phyloP scores from a whole-genome alignment of 1,284 basidiomycete species.

The Melampsora americana region DNA sequence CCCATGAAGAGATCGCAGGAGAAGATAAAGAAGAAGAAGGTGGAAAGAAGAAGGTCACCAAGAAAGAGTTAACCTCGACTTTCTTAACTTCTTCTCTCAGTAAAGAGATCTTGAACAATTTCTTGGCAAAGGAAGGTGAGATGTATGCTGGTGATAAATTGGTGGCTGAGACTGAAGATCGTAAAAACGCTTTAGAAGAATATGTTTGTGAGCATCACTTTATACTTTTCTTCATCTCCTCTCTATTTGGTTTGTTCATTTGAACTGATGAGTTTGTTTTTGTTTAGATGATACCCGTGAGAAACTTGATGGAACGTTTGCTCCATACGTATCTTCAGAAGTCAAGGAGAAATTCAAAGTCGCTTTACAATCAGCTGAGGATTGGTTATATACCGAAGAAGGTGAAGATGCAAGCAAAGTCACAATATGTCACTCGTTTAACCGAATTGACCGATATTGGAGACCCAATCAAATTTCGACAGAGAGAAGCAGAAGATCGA shows the following conservation, averaged over 20 bases:
- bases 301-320: constrained; percentile 83
- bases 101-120: constrained; percentile 62
- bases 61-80: constrained; percentile 75
- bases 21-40: constrained; percentile 58
- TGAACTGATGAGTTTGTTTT: neutral
- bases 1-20: constrained; percentile 65
- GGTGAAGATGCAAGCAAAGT: constrained; percentile 91
- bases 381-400: constrained; percentile 92
- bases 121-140: constrained; percentile 73
- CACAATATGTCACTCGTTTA: constrained; percentile 74
- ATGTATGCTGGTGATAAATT: constrained; percentile 88
- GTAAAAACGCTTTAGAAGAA: constrained; percentile 94
- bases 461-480: constrained; percentile 76
- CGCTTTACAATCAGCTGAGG: constrained; percentile 72
- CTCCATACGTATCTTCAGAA: constrained; percentile 65
- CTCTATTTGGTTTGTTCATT: neutral
- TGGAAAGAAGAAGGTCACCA: constrained; percentile 65
- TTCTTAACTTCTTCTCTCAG: constrained; percentile 66
- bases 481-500: constrained; percentile 74
- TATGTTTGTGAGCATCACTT: constrained; percentile 74
- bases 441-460: constrained; percentile 76
- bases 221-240: neutral
- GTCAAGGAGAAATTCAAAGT: constrained; percentile 74
- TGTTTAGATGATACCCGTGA: constrained; percentile 69
- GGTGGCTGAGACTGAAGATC: constrained; percentile 91